phyloP scores from a whole-genome alignment of 1,284 basidiomycete species.

The Ceratobasidium sp. region DNA sequence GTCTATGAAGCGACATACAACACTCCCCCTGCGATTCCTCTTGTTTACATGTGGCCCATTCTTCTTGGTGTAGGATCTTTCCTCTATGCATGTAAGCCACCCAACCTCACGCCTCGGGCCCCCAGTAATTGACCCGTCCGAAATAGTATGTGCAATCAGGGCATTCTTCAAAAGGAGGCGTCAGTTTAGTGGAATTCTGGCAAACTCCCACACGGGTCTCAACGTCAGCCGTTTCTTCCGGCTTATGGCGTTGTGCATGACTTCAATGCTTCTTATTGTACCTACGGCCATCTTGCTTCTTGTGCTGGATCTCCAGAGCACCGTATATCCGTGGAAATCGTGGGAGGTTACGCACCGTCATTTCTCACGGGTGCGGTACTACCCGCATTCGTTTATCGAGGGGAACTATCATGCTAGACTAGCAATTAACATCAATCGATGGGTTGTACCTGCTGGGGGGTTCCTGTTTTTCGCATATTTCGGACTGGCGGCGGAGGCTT shows the following conservation, averaged over 20 bases:
- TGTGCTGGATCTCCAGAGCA: constrained; percentile 56
- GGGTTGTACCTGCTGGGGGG: constrained; percentile 14
- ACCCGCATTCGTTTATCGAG: constrained; percentile 46
- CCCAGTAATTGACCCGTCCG: not conserved
- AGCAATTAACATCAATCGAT: constrained; percentile 30
- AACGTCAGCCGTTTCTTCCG: constrained; percentile 68
- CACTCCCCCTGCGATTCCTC: not conserved
- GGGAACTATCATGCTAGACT: not conserved
- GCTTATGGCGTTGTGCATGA: constrained; percentile 68
- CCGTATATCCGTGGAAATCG: constrained; percentile 63
- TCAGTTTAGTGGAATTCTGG: constrained; percentile 40
- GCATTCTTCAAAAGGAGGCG: constrained; percentile 39
- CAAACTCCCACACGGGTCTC: constrained; percentile 45
- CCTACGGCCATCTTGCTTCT: constrained; percentile 65
- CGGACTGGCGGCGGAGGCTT: constrained; percentile 41
- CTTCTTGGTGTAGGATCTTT: constrained; percentile 21
- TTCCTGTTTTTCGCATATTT: constrained; percentile 48
- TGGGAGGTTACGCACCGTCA: constrained; percentile 69
- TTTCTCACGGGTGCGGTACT: constrained; percentile 60
- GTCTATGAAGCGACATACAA: not conserved
- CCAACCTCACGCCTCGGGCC: no score
- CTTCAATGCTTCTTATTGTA: constrained; percentile 64
- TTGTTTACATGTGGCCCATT: constrained; percentile 37
- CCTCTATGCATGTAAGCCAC: constrained; percentile 41
- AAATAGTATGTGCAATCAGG: constrained; percentile 27